Evolutionary conservation across 1,139 yeast species (phyloP), one percentile per base, ranked within the genome.

Genomic region (Saccharomyces uvarum): DNA sequence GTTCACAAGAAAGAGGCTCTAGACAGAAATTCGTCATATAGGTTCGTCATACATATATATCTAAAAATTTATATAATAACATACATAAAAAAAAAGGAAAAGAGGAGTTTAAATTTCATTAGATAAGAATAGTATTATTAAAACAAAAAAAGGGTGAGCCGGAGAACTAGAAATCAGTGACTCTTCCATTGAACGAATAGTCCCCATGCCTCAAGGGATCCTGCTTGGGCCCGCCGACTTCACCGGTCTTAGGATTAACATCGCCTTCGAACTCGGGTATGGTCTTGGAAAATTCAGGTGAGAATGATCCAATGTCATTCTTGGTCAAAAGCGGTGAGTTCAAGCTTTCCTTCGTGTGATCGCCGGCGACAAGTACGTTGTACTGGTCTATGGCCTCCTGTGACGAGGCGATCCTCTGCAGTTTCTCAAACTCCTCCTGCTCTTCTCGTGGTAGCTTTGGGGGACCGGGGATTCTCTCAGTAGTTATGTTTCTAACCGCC

Each of bases 161-260:
- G 19, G 11, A 24, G 9, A 9, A 29, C 66, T 73, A 93, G 67
- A 93, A 95, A 70, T 95, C 99, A 2, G 98, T 91, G 31, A 89
- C 97, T 67, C 98, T 81, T 0, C 99, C 99, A 68, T 93, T 91
- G 69, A 85, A 95, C 3, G 97, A 84, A 82, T 96, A 95, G 64
- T 95, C 99, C 48, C 91, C 93, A 67, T 89, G 96, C 63, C 84
- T 82, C 62, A 89, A 76, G 0, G 99, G 99, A 66, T 95, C 98
- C 70, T 93, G 98, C 66, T 95, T 95, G n/a, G 99, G 99, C 0
- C 99, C 99, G 47, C 97, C 97, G 32, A 85, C 77, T 71, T 95
- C 99, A 1, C 99, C 99, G 0, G 98, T 91, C 56, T 77, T 78
- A 0, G 99, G 99, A 66, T 93, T 93, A 38, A 79, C 83, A 57